Percentiles rank a stretch among this genome's conserved stretches.
Conservation (phyloP, 192 early-diverging fungal genomes). For the Chytriomyces confervae region DNA sequence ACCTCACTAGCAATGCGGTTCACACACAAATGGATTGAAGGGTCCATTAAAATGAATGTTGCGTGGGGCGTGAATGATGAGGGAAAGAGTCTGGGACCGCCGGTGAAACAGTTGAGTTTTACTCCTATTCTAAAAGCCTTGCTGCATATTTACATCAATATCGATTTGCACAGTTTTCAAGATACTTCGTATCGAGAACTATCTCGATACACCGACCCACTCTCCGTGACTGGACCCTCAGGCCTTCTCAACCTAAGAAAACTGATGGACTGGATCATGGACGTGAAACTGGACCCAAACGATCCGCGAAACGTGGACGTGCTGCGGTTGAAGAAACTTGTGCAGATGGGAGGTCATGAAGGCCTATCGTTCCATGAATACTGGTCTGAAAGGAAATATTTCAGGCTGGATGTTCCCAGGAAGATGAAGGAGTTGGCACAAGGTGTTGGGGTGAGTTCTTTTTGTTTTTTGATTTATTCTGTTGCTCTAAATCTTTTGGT, state of each 20-base stretch:
- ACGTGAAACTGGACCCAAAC: constrained; percentile 52
- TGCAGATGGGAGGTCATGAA: constrained; percentile 37
- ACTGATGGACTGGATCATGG: constrained; percentile 53
- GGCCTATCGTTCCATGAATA: constrained; percentile 36
- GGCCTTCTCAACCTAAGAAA: constrained; percentile 45
- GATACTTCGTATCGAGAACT: constrained; percentile 8
- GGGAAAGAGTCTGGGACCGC: constrained; percentile 42
- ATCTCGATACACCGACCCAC: constrained; percentile 39
- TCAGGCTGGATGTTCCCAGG: constrained; percentile 50
- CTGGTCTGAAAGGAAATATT: constrained; percentile 45
- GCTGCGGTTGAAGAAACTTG: constrained; percentile 40
- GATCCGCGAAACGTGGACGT: constrained; percentile 53
- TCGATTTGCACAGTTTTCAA: too few relatives aligned
- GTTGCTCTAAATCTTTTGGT: too few relatives aligned
- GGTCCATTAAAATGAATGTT: constrained; percentile 39
- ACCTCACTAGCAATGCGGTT: background rate
- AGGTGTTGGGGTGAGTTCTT: constrained; percentile 47
- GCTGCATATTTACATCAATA: too few relatives aligned
- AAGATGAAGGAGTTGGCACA: constrained; percentile 40
- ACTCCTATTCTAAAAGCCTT: background rate
- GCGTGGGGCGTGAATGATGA: constrained; percentile 52
- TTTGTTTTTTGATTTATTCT: background rate
- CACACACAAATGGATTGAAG: constrained; percentile 36
- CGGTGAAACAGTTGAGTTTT: constrained; percentile 35
- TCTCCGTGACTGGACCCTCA: constrained; percentile 30